Percentiles rank a stretch among this genome's conserved stretches.
These are phyloP conservation scores for Phallus indusiatus DNA, from an alignment of 768 basidiomycete species.

Conservation along the genomic window DNA sequence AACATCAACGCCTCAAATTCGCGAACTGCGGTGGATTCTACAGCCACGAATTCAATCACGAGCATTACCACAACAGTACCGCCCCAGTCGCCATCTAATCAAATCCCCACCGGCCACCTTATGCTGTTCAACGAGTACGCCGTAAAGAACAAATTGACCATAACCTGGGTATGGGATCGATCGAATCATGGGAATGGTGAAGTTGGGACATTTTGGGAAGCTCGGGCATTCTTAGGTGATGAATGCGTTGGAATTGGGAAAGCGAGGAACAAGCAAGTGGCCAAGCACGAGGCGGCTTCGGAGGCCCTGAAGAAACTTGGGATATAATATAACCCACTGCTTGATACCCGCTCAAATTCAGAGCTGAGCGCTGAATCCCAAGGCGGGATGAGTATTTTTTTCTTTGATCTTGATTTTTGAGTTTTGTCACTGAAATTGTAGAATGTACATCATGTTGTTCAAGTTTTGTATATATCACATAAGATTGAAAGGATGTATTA, in stretches of 20 bases:
- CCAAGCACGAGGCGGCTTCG: slow-evolving; percentile 76
- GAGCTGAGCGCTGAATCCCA: no score
- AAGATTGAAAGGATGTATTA: no score
- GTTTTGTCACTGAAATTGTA: no score
- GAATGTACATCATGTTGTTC: no score
- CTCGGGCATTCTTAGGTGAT: slow-evolving; percentile 53
- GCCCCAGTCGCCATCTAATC: slow-evolving; percentile 16
- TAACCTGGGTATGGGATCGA: slow-evolving; percentile 68
- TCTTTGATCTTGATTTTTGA: no score
- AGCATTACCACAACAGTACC: slow-evolving; percentile 17
- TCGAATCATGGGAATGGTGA: slow-evolving; percentile 35
- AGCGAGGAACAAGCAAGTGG: slow-evolving; percentile 71
- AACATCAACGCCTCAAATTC: neutral
- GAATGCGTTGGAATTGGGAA: slow-evolving; percentile 49
- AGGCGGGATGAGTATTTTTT: no score
- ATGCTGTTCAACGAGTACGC: slow-evolving; percentile 74
- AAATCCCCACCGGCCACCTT: slow-evolving; percentile 44
- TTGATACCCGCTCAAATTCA: no score
- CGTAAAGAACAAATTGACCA: slow-evolving; percentile 42
- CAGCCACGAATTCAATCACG: slow-evolving; percentile 23
- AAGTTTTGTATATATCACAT: no score
- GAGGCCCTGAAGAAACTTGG: slow-evolving; percentile 54
- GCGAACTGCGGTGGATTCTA: neutral
- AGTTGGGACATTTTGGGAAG: slow-evolving; percentile 73
- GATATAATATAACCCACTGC: slow-evolving; percentile 27